These are phyloP conservation scores for Brassica cretica DNA, from an alignment of 345 rosid genomes.

Conservation along the genomic window DNA sequence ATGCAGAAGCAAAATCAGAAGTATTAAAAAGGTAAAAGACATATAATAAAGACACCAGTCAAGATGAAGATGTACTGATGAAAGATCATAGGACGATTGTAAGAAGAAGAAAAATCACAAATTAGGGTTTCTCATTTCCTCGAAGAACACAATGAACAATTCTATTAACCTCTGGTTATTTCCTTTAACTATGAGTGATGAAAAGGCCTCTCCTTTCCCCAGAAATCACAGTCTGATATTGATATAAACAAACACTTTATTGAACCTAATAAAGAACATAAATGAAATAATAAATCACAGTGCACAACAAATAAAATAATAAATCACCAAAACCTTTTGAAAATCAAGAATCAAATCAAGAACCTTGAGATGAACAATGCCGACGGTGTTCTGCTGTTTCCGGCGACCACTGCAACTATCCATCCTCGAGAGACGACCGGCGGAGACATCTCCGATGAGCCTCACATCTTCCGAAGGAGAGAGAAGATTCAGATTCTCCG, in stretches of 20 bases:
- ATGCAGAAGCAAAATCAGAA: constrained; percentile 4
- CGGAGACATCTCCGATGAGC: constrained; percentile 73
- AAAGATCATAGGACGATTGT: constrained; percentile 10
- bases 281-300: not conserved
- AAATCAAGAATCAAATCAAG: constrained; percentile 7
- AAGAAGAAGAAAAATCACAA: constrained; percentile 14
- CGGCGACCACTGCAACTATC: constrained; percentile 57
- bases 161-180: constrained; percentile 40
- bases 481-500: constrained; percentile 57
- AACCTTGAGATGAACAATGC: constrained; percentile 91
- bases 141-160: constrained; percentile 38
- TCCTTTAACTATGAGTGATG: constrained; percentile 42
- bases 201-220: constrained; percentile 39
- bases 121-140: constrained; percentile 28
- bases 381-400: constrained; percentile 65
- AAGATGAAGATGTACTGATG: constrained; percentile 1
- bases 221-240: constrained; percentile 10
- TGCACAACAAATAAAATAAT: not conserved
- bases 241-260: not conserved
- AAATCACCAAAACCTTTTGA: constrained; percentile 24
- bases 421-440: constrained; percentile 55
- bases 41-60: not conserved
- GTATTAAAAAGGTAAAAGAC: constrained; percentile 11
- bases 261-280: not conserved
- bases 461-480: constrained; percentile 60